Evolutionary conservation across 768 basidiomycete species (phyloP).

Genomic region (Leccinellum luteum): DNA sequence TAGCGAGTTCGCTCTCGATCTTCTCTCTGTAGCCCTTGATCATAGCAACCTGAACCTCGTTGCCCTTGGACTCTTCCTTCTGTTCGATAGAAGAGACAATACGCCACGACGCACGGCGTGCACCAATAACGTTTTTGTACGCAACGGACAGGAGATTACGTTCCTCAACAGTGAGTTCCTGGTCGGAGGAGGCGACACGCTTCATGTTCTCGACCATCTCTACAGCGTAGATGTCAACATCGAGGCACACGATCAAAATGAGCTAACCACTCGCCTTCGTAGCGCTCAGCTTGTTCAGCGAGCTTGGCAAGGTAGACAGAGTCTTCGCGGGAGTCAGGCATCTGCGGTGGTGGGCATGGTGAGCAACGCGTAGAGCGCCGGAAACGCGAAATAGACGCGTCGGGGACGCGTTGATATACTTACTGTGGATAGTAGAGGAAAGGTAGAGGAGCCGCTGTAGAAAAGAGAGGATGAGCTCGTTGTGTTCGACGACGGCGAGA

Average conservation of each 20-base stretch:
- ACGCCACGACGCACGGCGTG: slow-evolving; percentile 96
- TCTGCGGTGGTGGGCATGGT: slow-evolving; percentile 39
- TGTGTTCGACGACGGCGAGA: slow-evolving; percentile 31
- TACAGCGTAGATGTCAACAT: slow-evolving; percentile 28
- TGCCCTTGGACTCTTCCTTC: slow-evolving; percentile 99
- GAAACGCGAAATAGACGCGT: slow-evolving; percentile 35
- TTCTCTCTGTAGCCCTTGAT: slow-evolving; percentile 98
- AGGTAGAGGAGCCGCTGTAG: slow-evolving; percentile 16
- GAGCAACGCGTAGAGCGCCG: slow-evolving; percentile 15
- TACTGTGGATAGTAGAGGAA: slow-evolving; percentile 39
- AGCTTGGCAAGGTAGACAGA: slow-evolving; percentile 99
- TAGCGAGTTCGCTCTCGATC: slow-evolving; percentile 94
- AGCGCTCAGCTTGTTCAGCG: slow-evolving; percentile 99
- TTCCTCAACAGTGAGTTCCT: slow-evolving; percentile 98
- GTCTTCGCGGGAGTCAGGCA: slow-evolving; percentile 86
- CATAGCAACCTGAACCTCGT: slow-evolving; percentile 93
- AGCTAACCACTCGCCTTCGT: slow-evolving; percentile 67
- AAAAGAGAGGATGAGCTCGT: slow-evolving; percentile 35
- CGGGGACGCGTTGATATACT: slow-evolving; percentile 36
- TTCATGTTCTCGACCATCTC: slow-evolving; percentile 99
- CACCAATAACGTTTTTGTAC: slow-evolving; percentile 99
- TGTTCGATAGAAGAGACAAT: slow-evolving; percentile 98
- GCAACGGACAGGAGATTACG: slow-evolving; percentile 97
- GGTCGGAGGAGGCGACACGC: slow-evolving; percentile 94
- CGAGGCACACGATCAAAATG: slow-evolving; percentile 12